A percentile compares a stretch with the other conserved stretches of the same genome.
Conservation (phyloP, 108 stramenopile species). For the Pseudonitzschia delicatissima region DNA sequence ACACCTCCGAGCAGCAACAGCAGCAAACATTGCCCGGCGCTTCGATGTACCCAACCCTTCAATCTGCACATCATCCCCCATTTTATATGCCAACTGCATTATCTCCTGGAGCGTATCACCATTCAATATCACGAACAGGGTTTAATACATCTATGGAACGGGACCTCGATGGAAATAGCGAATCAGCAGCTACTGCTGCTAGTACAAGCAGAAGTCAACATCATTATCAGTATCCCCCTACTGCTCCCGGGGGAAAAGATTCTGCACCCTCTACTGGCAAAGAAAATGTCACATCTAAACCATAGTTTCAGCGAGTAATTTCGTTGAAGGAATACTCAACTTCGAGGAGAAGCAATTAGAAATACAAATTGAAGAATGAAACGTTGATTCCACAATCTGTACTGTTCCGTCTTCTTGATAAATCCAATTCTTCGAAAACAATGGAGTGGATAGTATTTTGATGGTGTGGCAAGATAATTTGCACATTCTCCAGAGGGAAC, state of each 20-base stretch:
- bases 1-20: neutral
- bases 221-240: neutral
- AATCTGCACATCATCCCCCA: neutral
- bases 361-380: too few species aligned
- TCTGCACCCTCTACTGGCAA: neutral
- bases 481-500: too few species aligned
- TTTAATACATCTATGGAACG: neutral
- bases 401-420: too few species aligned
- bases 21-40: neutral
- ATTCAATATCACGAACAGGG: neutral
- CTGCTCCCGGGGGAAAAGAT: neutral
- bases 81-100: neutral
- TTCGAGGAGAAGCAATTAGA: too few species aligned
- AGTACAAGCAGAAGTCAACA: neutral
- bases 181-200: neutral
- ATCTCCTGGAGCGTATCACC: neutral
- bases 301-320: neutral
- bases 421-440: too few species aligned
- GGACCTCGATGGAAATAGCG: neutral
- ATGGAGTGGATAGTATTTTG: too few species aligned
- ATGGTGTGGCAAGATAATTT: too few species aligned
- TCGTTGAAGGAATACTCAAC: neutral
- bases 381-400: too few species aligned
- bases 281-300: conserved; percentile 1
- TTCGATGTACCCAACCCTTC: neutral